These are phyloP conservation scores for Clavariopsis aquatica DNA, from an alignment of 495 filamentous ascomycete genomes.

Conservation along the genomic window DNA sequence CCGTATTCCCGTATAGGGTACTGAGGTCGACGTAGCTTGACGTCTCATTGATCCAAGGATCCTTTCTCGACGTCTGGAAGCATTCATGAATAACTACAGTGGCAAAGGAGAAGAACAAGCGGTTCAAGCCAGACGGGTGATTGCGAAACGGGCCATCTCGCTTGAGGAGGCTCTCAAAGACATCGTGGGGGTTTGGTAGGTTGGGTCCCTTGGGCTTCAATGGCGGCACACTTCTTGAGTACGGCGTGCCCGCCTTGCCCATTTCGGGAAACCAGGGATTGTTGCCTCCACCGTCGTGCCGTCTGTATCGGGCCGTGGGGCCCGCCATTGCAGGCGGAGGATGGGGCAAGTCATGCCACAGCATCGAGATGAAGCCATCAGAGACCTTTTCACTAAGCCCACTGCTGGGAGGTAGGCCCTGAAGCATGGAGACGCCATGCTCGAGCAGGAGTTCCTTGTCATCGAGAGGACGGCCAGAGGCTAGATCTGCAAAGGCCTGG, in stretches of 20 bases:
- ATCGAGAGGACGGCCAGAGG: constrained; percentile 45
- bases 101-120: constrained; percentile 42
- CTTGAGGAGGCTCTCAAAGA: constrained; percentile 40
- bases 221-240: constrained; percentile 39
- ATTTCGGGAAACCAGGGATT: constrained; percentile 48
- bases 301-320: constrained; percentile 43
- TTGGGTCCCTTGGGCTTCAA: constrained; percentile 40
- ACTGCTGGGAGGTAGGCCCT: constrained; percentile 42
- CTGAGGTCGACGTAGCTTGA: constrained; percentile 43
- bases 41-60: constrained; percentile 48
- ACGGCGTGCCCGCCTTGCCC: constrained; percentile 49
- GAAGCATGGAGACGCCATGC: constrained; percentile 47
- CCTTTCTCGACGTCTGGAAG: constrained; percentile 40
- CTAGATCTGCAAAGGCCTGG: constrained; percentile 41
- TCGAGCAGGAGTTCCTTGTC: constrained; percentile 46
- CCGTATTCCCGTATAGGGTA: constrained; percentile 41
- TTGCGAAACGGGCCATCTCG: constrained; percentile 40
- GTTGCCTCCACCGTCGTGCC: constrained; percentile 47
- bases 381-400: constrained; percentile 40
- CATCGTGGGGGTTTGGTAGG: constrained; percentile 38
- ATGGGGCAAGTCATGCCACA: constrained; percentile 41
- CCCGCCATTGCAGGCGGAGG: constrained; percentile 38
- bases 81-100: constrained; percentile 40
- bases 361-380: constrained; percentile 41
- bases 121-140: constrained; percentile 43